Base-by-base conservation (phyloP, 73 alveolate genomes). In the Paramecium primaurelia region DNA sequence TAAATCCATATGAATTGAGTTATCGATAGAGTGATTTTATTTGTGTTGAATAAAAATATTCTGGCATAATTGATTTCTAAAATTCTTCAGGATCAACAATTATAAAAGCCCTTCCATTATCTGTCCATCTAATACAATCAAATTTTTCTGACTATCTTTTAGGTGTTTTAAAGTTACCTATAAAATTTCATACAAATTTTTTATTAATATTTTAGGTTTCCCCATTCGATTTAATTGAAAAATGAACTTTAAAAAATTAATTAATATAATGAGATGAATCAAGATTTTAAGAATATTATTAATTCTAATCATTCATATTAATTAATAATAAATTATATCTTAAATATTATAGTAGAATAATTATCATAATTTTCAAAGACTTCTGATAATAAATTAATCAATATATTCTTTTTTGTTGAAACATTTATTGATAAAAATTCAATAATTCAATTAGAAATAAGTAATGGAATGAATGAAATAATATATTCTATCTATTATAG, bases 131-230 rank as follows among this genome's bases (percentile, higher is more conserved):
- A 64, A 64, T 64, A 28, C 47, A 64, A 64, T 64, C 28, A 64
- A 64, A 64, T 64, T 64, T 34, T 64, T 26, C 22, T 25, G 84
- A 64, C 84, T 64, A 54, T 26, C 7, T 20, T 9, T 28, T 64
- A 64, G 12, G 69, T 54, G 25, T 28, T 3, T 25, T 25, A 14
- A 34, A 8, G 26, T 32, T 64, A 64, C 84, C 84, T 64, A 36
- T 42, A 64, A 64, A 28, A 64, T 32, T 64, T 64, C 42, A 64
- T 64, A 64, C 47, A 64, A 34, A 32, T 28, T 64, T 64, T 64
- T 64, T 28, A 64, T 28, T 64, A 64, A 64, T 64, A 64, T 64
- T 64, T 64, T 64, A 32, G 84, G 84, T 64, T 64, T 64, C 51
- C 84, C 84, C 84, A 64, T 64, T 64, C 12, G 69, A 54, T 54